phyloP scores from a whole-genome alignment of 2,329 filamentous ascomycete species.

The Hawksworthiomyces lignivorus region DNA sequence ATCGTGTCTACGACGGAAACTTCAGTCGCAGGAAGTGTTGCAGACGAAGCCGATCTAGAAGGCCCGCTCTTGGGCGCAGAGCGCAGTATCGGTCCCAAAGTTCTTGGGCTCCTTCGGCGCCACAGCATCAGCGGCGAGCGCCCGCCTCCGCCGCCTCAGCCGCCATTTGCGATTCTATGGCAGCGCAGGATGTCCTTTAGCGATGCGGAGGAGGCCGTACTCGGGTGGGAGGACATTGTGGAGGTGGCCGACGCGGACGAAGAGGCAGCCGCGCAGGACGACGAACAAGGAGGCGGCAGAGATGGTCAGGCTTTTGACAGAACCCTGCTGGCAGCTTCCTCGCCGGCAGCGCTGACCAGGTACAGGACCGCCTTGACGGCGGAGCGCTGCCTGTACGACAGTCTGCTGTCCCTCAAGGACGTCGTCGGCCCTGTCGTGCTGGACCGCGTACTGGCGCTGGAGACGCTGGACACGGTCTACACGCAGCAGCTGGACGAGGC shows the following conservation, averaged over 20 bases:
- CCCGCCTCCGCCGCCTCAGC: no score
- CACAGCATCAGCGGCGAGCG: slow-evolving; percentile 43
- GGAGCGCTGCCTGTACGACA: slow-evolving; percentile 46
- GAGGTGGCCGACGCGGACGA: slow-evolving; percentile 25
- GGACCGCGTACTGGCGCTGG: slow-evolving; percentile 47
- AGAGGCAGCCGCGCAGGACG: not conserved
- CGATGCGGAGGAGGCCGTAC: slow-evolving; percentile 64
- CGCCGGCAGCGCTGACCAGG: slow-evolving; percentile 19
- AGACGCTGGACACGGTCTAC: slow-evolving; percentile 53
- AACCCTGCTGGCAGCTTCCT: not conserved
- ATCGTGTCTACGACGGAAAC: slow-evolving; percentile 33
- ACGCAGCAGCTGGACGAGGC: slow-evolving; percentile 58
- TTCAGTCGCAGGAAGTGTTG: slow-evolving; percentile 52
- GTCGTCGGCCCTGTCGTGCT: slow-evolving; percentile 55
- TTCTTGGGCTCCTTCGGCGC: slow-evolving; percentile 51
- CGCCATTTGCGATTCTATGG: slow-evolving; percentile 35
- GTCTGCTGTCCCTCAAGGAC: slow-evolving; percentile 43
- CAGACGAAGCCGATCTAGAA: slow-evolving; percentile 52
- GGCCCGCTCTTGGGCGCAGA: slow-evolving; percentile 43
- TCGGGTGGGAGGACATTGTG: slow-evolving; percentile 55
- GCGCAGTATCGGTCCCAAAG: slow-evolving; percentile 27
- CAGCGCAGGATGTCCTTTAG: slow-evolving; percentile 69
- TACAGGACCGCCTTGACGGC: slow-evolving; percentile 40
- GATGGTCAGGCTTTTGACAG: slow-evolving; percentile 2
- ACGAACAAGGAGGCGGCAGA: not conserved